Evolutionary conservation across 306 rosid species (phyloP).

Genomic region (Cyamopsis tetragonoloba): DNA sequence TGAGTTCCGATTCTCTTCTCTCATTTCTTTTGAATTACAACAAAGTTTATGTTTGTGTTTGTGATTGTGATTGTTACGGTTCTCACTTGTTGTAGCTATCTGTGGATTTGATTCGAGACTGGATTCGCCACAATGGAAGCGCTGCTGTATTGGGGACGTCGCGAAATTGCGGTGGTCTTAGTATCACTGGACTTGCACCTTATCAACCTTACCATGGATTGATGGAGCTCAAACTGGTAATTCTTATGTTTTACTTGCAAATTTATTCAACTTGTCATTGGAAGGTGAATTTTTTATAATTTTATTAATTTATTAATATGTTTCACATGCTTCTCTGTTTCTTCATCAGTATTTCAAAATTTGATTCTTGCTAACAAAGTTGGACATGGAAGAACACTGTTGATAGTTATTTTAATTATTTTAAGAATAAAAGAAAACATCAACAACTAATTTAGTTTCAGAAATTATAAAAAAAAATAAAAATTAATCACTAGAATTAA

Average conservation of each 20-base stretch:
- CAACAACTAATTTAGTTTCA: too few relatives aligned
- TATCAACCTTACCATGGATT: conserved; percentile 30
- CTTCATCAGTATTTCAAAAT: background rate
- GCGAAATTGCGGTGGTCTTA: conserved; percentile 1
- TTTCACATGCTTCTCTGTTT: too few relatives aligned
- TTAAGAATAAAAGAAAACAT: too few relatives aligned
- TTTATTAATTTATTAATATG: too few relatives aligned
- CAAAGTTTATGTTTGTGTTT: too few relatives aligned
- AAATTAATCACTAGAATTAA: too few relatives aligned
- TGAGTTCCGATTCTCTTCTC: conserved; percentile 21
- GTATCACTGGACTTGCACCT: conserved; percentile 18
- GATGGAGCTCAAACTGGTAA: conserved; percentile 31
- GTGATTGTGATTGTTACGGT: too few relatives aligned
- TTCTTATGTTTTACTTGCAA: background rate
- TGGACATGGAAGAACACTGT: background rate
- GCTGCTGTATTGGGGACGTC: conserved; percentile 41
- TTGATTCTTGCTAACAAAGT: background rate
- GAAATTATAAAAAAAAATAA: too few relatives aligned
- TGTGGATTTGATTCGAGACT: conserved; percentile 60
- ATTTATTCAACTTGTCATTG: background rate
- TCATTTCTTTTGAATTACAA: background rate
- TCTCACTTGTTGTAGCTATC: conserved; percentile 43
- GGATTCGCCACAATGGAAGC: conserved; percentile 55
- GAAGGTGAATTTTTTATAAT: background rate
- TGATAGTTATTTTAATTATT: background rate